Base-by-base conservation (phyloP, 345 rosid species). In the Citrus mangshanensis region DNA sequence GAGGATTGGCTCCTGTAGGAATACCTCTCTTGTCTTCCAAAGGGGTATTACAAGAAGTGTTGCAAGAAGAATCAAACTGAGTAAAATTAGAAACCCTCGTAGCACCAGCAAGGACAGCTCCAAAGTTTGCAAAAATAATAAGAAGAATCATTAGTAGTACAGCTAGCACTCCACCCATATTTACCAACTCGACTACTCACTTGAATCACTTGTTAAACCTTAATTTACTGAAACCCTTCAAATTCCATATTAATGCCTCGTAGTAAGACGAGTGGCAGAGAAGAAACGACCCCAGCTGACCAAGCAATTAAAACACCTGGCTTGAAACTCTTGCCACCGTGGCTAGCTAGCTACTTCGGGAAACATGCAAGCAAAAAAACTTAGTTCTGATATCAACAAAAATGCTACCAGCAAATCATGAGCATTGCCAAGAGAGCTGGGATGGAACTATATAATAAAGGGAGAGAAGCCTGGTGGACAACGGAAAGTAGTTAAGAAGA, bases 1-100 rank as follows among this genome's bases (percentile, higher is more conserved):
- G 79, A 55, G 89, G 89, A 81, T 86, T 84, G 28, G 87, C 72
- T 58, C 87, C 89, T 7, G 86, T 65, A 7, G 89, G 89, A 4
- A 82, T 59, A 19, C 87, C 84, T 78, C 89, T 86, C 75, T 86
- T 86, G 76, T 84, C 83, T n/a, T 82, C 87, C 76, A 73, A 70
- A 40, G 81, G 68, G 61, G 28, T 7, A 38, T 82, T 71, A 63
- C 83, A 61, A 12, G 83, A 76, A 56, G 70, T 37, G 64, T 65
- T 70, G 82, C 77, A 77, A n/a, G 68, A 40, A 34, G 78, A 71
- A 49, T 63, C 54, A 63, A 28, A 25, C n/a, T 38, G 78, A 60
- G 61, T 51, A 72, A 78, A 76, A 34, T 55, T 78, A 49, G 66
- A 74, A 73, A 42, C 25, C 24, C 62, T 71, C 27, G 64, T 14